Evolutionary conservation across 2,329 filamentous ascomycete species (phyloP), one percentile per base, ranked within the genome.

Genomic region (Hortaea werneckii): DNA sequence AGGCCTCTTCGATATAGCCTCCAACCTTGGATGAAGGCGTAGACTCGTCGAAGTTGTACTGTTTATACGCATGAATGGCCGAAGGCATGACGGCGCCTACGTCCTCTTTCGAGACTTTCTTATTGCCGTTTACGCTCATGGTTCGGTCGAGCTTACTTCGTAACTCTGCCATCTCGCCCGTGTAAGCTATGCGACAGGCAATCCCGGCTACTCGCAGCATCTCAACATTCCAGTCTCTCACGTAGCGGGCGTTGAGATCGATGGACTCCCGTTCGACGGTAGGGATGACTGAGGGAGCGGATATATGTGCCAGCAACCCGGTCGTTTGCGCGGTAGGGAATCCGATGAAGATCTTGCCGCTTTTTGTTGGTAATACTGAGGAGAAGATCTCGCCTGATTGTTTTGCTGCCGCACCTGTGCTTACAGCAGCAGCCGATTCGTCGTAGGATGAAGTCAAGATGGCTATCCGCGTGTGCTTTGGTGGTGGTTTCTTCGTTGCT

Each of bases 271-370:
- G 81, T 66, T 98, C 92, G 2, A 98, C 94, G 0, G 92, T 98
- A 0, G 92, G 92, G 47, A 98, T 98, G 10, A 98, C 82, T 0
- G 90, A 95, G 1, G 89, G 92, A 0, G 92, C 92, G 9, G 90
- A 96, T 29, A 98, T 85, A 64, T 98, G 92, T 62, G 94, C 85
- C 11, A 90, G 85, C 28, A 90, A 81, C 45, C 90, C 92, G 0
- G 94, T 98, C 0, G 92, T 98, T 68, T 98, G 92, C 55, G 90
- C 89, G 1, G 92, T 98, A 3, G 92, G 90, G 60, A 98, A 98
- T 0, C 92, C 92, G 59, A 98, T 98, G 59, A 96, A 98, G 45
- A 98, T 85, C 44, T 87, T 82, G 5, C 92, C 92, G 56, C 86
- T 85, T 64, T 88, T 94, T 47, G 79, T 87, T 2, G 92, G 92